phyloP scores from a whole-genome alignment of 495 filamentous ascomycete genomes.

The Parmelia sp. region DNA sequence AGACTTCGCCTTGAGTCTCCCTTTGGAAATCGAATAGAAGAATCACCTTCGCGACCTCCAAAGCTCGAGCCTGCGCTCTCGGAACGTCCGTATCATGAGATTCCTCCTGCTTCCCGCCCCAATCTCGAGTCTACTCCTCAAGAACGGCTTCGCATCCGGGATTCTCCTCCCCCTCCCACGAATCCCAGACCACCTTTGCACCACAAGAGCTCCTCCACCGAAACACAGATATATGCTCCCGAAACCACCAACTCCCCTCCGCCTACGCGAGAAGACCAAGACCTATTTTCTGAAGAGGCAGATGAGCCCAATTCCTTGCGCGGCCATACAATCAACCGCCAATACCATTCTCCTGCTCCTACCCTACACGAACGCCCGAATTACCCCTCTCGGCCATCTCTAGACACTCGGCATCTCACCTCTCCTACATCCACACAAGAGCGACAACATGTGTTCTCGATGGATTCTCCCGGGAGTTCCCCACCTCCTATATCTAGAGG shows the following conservation, averaged over 20 bases:
- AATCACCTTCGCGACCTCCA: not conserved
- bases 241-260: not conserved
- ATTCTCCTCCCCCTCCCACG: not conserved
- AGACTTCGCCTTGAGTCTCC: not conserved
- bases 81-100: not conserved
- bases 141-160: not conserved
- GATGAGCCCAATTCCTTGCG: not conserved
- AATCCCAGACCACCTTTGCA: conserved; percentile 2
- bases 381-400: not conserved
- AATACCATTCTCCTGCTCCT: not conserved
- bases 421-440: not conserved
- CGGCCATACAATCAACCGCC: not conserved
- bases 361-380: not conserved
- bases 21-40: not conserved
- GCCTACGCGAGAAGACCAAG: not conserved
- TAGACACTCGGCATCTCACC: not conserved
- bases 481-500: not conserved
- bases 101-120: not conserved
- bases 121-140: not conserved
- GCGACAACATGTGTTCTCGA: not conserved
- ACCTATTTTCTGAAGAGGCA: not conserved
- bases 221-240: conserved; percentile 21
- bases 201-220: conserved; percentile 13
- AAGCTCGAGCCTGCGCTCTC: not conserved
- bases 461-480: not conserved